phyloP scores from a whole-genome alignment of 768 basidiomycete species.

The Podaxis rugospora region DNA sequence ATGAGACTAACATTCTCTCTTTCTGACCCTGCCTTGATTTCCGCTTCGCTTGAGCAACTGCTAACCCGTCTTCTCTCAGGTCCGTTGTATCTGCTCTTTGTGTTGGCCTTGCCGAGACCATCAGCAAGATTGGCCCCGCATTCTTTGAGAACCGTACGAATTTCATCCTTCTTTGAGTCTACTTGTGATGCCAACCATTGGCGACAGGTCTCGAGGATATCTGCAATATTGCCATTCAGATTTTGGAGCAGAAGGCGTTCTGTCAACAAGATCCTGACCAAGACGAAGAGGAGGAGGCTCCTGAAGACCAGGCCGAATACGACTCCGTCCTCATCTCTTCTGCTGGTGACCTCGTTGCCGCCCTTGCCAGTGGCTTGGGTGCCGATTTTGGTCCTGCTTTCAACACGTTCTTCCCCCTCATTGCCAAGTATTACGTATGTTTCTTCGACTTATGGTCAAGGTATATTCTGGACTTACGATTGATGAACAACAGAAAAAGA shows the following conservation, averaged over 20 bases:
- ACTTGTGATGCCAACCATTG: conserved; percentile 6
- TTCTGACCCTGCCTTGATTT: conserved; percentile 26
- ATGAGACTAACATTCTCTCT: conserved; percentile 47
- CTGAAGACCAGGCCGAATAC: conserved; percentile 91
- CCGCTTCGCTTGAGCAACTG: conserved; percentile 3
- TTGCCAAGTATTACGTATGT: conserved; percentile 89
- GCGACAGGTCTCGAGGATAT: conserved; percentile 66
- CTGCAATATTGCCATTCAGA: conserved; percentile 75
- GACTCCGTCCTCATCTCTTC: conserved; percentile 94
- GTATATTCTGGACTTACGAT: neutral
- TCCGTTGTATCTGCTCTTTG: conserved; percentile 86
- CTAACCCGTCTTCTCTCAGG: conserved; percentile 38
- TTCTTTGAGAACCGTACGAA: conserved; percentile 74
- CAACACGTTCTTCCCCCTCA: conserved; percentile 80
- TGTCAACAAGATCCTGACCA: conserved; percentile 97
- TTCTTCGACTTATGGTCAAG: neutral
- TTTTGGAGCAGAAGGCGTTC: conserved; percentile 90
- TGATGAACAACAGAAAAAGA: conserved; percentile 59
- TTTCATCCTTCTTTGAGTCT: neutral
- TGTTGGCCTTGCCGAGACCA: conserved; percentile 84
- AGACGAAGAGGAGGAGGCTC: conserved; percentile 80
- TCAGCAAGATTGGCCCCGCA: conserved; percentile 87
- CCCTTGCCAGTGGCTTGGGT: conserved; percentile 83
- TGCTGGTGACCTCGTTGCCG: conserved; percentile 90
- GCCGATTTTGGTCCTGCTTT: conserved; percentile 81